These are phyloP conservation scores for Calonectria fujianensis DNA, from an alignment of 2,329 filamentous ascomycete species.

Conservation along the genomic window DNA sequence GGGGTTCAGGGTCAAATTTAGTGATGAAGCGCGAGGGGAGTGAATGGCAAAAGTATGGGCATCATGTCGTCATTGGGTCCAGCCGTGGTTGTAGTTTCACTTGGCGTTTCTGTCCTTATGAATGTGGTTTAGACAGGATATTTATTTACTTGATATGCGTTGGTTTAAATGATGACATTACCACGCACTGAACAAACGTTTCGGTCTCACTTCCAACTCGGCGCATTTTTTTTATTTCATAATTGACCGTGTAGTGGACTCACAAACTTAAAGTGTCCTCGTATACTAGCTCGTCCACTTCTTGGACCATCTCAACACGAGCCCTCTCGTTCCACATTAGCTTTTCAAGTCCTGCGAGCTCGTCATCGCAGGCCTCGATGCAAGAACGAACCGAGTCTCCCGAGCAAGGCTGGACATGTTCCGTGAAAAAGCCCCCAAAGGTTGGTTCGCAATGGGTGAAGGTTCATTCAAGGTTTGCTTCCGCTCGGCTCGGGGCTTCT, in stretches of 20 bases:
- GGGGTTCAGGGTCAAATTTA: conserved; percentile 25
- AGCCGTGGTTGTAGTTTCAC: conserved; percentile 1
- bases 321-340: conserved; percentile 1
- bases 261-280: neutral
- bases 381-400: neutral
- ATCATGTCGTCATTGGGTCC: conserved; percentile 10
- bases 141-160: neutral
- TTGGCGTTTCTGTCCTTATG: conserved; percentile 37
- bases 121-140: conserved; percentile 7
- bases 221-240: neutral
- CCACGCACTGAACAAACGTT: neutral
- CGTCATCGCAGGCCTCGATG: neutral
- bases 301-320: neutral
- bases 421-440: neutral
- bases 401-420: too few species aligned
- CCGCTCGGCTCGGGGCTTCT: conserved; percentile 10
- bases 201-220: neutral
- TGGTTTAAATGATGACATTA: neutral
- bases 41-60: conserved; percentile 33
- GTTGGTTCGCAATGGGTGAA: neutral
- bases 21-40: conserved; percentile 37
- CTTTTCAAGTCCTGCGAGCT: neutral
- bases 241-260: neutral
- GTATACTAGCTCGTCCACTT: neutral
- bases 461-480: neutral